phyloP scores from a whole-genome alignment of 257 asterid species.

The Solanum pinnatisectum region DNA sequence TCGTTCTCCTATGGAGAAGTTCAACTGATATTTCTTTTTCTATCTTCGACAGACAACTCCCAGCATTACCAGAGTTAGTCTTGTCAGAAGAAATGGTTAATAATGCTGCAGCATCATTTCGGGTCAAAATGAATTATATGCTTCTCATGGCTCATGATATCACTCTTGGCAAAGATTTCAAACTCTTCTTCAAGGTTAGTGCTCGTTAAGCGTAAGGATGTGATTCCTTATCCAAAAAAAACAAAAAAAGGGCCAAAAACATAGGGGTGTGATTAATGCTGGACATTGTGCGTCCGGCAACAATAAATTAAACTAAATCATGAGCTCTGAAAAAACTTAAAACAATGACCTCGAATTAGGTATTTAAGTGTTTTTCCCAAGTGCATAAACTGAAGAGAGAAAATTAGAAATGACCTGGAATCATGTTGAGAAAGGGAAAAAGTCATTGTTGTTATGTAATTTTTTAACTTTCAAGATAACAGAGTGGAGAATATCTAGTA shows the following conservation, averaged over 20 bases:
- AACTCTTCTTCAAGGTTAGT: constrained; percentile 84
- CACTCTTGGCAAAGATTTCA: constrained; percentile 89
- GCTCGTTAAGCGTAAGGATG: not conserved
- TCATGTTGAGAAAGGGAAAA: not conserved
- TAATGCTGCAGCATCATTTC: constrained; percentile 89
- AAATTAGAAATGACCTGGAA: not conserved
- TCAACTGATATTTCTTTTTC: constrained; percentile 13
- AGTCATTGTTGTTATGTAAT: not conserved
- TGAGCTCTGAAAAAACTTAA: not conserved
- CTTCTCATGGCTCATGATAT: constrained; percentile 98
- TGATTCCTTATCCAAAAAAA: not conserved
- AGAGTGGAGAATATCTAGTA: not conserved
- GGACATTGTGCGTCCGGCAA: not conserved
- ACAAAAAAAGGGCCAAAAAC: not conserved
- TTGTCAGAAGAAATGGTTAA: constrained; percentile 93
- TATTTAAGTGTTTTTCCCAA: not conserved
- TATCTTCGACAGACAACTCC: constrained; percentile 46
- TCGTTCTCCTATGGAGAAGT: not conserved
- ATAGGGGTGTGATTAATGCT: not conserved
- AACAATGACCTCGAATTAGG: not conserved
- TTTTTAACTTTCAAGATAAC: not conserved
- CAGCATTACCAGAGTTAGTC: constrained; percentile 70
- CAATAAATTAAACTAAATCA: not conserved
- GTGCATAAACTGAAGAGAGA: not conserved
- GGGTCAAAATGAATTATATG: constrained; percentile 78